Percentiles rank a stretch among this genome's conserved stretches.
Conservation (phyloP, 164 flowering plant species). For the Vitis vinifera region DNA sequence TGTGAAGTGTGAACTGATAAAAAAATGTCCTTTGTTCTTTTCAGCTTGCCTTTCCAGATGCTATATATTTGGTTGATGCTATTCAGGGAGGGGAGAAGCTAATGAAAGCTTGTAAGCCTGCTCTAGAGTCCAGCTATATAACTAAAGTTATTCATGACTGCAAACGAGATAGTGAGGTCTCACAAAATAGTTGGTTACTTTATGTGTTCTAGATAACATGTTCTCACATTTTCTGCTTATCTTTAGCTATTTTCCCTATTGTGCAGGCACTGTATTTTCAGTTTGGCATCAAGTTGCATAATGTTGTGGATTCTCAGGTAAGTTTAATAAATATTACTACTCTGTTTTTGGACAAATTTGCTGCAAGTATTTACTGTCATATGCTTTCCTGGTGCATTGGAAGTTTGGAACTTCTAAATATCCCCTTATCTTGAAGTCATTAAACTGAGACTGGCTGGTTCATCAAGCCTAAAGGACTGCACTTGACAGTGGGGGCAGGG, state of each 20-base stretch:
- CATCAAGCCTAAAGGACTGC: too few relatives aligned
- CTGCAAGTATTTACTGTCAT: too few relatives aligned
- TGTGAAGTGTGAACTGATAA: background rate
- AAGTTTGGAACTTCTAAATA: too few relatives aligned
- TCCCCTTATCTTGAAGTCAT: too few relatives aligned
- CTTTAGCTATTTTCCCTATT: slow-evolving; percentile 9
- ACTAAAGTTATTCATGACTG: slow-evolving; percentile 98
- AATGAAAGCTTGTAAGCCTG: slow-evolving; percentile 95
- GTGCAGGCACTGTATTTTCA: slow-evolving; percentile 84
- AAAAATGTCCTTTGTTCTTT: background rate
- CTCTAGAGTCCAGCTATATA: slow-evolving; percentile 88
- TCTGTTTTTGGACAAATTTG: too few relatives aligned
- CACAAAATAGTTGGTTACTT: slow-evolving; percentile 16
- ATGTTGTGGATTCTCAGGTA: slow-evolving; percentile 93
- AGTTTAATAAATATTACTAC: background rate
- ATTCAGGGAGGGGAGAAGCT: slow-evolving; percentile 74
- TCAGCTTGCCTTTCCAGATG: slow-evolving; percentile 94
- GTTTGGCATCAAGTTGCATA: slow-evolving; percentile 82
- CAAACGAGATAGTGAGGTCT: slow-evolving; percentile 99
- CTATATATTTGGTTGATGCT: slow-evolving; percentile 89
- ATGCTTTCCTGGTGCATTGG: too few relatives aligned
- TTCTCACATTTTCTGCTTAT: slow-evolving; percentile 2
- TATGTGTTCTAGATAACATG: too few relatives aligned
- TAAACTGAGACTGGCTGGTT: too few relatives aligned
- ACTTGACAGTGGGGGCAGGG: too few relatives aligned